Base-by-base conservation (phyloP, 768 basidiomycete genomes). In the Suillus bovinus region DNA sequence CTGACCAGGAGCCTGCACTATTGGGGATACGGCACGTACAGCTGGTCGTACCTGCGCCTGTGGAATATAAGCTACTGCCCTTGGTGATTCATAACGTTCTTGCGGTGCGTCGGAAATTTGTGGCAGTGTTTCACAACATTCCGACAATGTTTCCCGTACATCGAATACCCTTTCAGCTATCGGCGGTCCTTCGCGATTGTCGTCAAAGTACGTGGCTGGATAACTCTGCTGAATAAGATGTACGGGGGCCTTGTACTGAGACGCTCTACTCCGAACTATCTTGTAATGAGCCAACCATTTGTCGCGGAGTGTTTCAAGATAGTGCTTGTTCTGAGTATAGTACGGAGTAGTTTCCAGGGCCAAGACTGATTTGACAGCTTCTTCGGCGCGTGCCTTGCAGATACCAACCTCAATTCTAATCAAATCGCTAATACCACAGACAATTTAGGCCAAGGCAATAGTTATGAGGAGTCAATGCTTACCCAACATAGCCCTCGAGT, bases 401-500 rank as follows among this genome's bases (percentile, higher is more conserved):
- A 64, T 52, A 27, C 73, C 69, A 11, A 78, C 62, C 49, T 78
- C 74, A 1, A 60, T 63, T 0, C 49, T 63, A 24, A 77, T 68
- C 14, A 75, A 50, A 3, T 58, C 58, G 22, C 80, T 81, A 55
- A 13, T 20, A 1, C 22, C n/a, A 47, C 3, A 38, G 62, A 17
- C 27, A 27, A 1, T 29, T 61, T 38, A 31, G 76, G 10, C 60
- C 29, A 27, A 38, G 8, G 38, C 3, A 29, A 56, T 49, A 0
- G 61, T 8, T 0, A 69, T 42, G 14, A 50, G 11, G 13, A 11
- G 11, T 11, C 69, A 42, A 36, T 7, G 71, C 74, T 14, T 61
- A 83, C 82, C 67, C 72, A 27, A 84, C 65, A 59, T 72, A 61
- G 2, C 62, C 59, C 47, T 76, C 69, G 0, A 84, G 75, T 5